phyloP scores from a whole-genome alignment of 352 stramenopile species.

The Phytophthora crassamura region DNA sequence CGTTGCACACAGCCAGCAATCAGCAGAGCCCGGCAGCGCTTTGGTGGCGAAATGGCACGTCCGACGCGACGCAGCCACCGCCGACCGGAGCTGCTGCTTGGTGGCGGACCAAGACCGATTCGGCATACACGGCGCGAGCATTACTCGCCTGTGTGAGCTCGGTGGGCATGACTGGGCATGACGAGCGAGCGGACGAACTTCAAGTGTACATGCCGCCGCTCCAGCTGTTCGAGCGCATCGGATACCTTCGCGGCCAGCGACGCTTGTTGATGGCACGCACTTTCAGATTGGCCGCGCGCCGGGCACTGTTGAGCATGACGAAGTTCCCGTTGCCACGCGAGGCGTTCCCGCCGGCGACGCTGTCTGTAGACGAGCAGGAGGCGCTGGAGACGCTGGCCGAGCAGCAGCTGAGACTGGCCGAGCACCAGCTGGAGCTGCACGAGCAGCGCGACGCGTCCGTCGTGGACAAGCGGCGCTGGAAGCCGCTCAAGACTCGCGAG shows the following conservation, averaged over 20 bases:
- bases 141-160: no score
- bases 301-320: conserved; percentile 17
- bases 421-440: conserved; percentile 45
- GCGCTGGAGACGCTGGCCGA: conserved; percentile 36
- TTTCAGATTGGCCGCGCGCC: conserved; percentile 14
- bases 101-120: no score
- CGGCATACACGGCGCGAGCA: no score
- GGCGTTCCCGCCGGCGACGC: conserved; percentile 37
- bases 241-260: neutral
- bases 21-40: neutral
- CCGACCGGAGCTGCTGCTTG: no score
- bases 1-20: conserved; percentile 27
- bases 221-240: conserved; percentile 15
- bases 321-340: conserved; percentile 41
- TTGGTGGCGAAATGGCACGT: no score
- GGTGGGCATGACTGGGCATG: neutral
- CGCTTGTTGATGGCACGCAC: conserved; percentile 23
- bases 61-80: no score
- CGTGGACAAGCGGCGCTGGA: conserved; percentile 52
- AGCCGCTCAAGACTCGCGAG: conserved; percentile 57
- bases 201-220: conserved; percentile 16
- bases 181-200: conserved; percentile 19
- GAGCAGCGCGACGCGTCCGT: conserved; percentile 15
- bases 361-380: conserved; percentile 33
- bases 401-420: conserved; percentile 32